These are phyloP conservation scores for Elsinoe arachidis DNA, from an alignment of 2,329 filamentous ascomycete genomes.

Conservation along the genomic window DNA sequence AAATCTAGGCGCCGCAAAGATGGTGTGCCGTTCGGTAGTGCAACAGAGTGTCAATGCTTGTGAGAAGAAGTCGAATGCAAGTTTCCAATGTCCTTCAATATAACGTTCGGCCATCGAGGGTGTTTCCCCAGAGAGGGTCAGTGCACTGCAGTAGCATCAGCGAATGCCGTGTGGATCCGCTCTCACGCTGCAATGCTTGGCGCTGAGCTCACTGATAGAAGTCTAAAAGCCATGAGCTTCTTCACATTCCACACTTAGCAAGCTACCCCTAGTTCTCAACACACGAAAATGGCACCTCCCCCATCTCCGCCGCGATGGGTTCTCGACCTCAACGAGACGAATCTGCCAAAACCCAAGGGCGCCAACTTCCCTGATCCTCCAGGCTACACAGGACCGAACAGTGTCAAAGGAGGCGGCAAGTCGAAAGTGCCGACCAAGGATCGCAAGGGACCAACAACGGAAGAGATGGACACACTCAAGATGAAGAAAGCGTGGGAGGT, in stretches of 20 bases:
- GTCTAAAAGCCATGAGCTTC: not conserved
- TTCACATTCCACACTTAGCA: not conserved
- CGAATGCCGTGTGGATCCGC: not conserved
- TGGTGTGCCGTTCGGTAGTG: not conserved
- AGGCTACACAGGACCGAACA: constrained; percentile 56
- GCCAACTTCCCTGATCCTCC: constrained; percentile 71
- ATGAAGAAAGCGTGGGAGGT: constrained; percentile 99
- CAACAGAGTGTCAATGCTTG: not conserved
- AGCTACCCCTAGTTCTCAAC: too few species aligned
- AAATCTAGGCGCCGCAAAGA: not conserved
- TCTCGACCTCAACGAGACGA: constrained; percentile 63
- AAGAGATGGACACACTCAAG: constrained; percentile 91
- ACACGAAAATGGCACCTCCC: constrained; percentile 23
- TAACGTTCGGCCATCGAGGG: not conserved
- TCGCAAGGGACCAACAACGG: constrained; percentile 61
- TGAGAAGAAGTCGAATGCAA: not conserved
- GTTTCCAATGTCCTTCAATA: not conserved
- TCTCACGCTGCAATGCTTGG: not conserved
- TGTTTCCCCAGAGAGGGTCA: not conserved
- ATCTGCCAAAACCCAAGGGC: constrained; percentile 57
- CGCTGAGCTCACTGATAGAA: not conserved
- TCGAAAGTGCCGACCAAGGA: constrained; percentile 24
- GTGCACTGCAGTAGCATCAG: not conserved
- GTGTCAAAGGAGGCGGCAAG: constrained; percentile 16
- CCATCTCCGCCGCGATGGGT: constrained; percentile 69